A percentile compares a stretch with the other conserved stretches of the same genome.
phyloP scores from a whole-genome alignment of 2,329 filamentous ascomycete species.

The Colletotrichum sansevieriae region DNA sequence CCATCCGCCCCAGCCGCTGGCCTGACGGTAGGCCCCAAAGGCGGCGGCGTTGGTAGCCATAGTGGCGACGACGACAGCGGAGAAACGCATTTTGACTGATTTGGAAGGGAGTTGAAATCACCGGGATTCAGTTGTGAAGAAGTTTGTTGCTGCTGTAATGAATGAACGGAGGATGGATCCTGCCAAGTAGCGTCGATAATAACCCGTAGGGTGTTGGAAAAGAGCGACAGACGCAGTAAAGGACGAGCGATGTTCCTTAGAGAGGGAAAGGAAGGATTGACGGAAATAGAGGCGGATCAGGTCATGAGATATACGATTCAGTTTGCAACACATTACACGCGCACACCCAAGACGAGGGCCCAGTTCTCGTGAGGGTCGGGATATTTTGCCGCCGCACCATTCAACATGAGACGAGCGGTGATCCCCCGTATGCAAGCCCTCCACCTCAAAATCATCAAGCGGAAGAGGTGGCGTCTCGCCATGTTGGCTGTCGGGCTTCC shows the following conservation, averaged over 20 bases:
- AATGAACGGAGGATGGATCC: constrained; percentile 38
- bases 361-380: constrained; percentile 13
- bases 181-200: constrained; percentile 38
- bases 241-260: constrained; percentile 13
- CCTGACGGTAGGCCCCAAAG: constrained; percentile 14
- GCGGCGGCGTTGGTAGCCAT: constrained; percentile 39
- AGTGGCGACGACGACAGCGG: constrained; percentile 34
- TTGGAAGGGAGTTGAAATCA: constrained; percentile 20
- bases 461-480: constrained; percentile 26
- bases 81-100: constrained; percentile 40
- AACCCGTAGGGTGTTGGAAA: constrained; percentile 29
- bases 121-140: constrained; percentile 26
- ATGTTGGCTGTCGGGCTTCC: neutral
- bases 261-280: neutral
- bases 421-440: constrained; percentile 41
- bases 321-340: constrained; percentile 6
- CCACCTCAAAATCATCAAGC: constrained; percentile 31
- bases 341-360: neutral
- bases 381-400: constrained; percentile 25
- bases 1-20: constrained; percentile 28
- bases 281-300: neutral
- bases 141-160: constrained; percentile 13
- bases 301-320: constrained; percentile 21
- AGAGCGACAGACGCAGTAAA: constrained; percentile 30
- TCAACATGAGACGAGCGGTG: constrained; percentile 39